These are phyloP conservation scores for Xylariaceae sp. DNA, from an alignment of 2,329 filamentous ascomycete species.

Conservation along the genomic window DNA sequence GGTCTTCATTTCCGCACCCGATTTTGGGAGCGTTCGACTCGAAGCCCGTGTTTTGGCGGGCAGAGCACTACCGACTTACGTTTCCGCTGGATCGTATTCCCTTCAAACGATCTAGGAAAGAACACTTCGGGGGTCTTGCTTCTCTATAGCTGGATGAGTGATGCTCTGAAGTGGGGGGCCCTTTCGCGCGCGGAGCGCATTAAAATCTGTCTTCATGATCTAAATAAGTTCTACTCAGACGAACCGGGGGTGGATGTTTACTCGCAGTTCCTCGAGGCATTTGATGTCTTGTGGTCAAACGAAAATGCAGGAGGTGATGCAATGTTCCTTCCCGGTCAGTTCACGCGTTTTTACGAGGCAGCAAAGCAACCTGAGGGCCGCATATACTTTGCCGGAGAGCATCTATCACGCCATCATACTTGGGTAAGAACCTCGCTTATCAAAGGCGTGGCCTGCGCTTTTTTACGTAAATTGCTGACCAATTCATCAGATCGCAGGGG, in stretches of 20 bases:
- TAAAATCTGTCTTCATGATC: conserved; percentile 11
- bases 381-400: conserved; percentile 12
- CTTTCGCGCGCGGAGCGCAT: conserved; percentile 8
- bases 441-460: too few species aligned
- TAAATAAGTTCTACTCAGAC: conserved; percentile 8
- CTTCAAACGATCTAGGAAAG: conserved; percentile 12
- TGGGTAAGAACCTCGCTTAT: too few species aligned
- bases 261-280: conserved; percentile 14
- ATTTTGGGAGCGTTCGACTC: conserved; percentile 12
- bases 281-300: conserved; percentile 12
- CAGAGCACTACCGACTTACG: conserved; percentile 16
- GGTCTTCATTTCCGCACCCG: conserved; percentile 15
- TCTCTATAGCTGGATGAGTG: conserved; percentile 14
- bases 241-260: conserved; percentile 9
- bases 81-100: conserved; percentile 17
- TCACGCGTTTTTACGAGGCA: conserved; percentile 5
- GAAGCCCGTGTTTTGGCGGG: conserved; percentile 10
- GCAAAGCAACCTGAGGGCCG: conserved; percentile 3
- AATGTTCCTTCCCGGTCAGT: conserved; percentile 15
- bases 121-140: conserved; percentile 11
- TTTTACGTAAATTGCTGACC: too few species aligned
- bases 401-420: conserved; percentile 12
- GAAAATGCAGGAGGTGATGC: conserved; percentile 9
- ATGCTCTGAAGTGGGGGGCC: conserved; percentile 10
- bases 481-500: conserved; percentile 5